Evolutionary conservation across 208 protist species (phyloP), one percentile per base, ranked within the genome.

Genomic region (Trypanosoma mega): DNA sequence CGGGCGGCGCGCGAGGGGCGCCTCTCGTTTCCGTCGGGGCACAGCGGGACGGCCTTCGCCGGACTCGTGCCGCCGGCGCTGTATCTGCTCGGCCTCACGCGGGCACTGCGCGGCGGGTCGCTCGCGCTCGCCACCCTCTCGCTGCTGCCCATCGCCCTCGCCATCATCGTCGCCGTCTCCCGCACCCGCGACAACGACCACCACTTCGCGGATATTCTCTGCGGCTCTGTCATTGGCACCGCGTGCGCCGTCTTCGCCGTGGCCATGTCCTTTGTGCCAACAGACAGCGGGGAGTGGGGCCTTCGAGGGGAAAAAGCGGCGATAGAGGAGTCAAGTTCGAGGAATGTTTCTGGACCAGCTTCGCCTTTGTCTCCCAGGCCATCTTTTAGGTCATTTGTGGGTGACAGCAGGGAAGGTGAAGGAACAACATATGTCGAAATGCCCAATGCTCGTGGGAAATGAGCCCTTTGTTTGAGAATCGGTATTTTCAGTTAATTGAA

Each of bases 21-120:
- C n/a, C 37, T 68, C 7, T 82, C 71, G 24, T 92, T 92, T 63
- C 85, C 85, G n/a, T 75, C 61, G 4, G 86, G 86, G 3, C 86
- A 93, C 69, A 80, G 75, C 16, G 66, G 64, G 16, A 45, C 82
- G 3, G 59, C 78, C 14, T 93, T 93, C 59, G 55, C 77, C 20
- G 59, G 63, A n/a, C 46, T 68, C 30, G 43, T 66, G 33, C 68
- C 68, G 33, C 69, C 80, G 62, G 60, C 63, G 16, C 68, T 78
- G 36, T 73, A 84, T 3, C 51, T 74, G 0, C 51, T 90, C 5
- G 23, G 55, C 2, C 34, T 80, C 2, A 54, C 37, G 23, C 11
- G 48, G 11, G 41, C 64, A 1, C 39, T 65, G 7, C 37, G 45
- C 11, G 34, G 43, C 7, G 59, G 44, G 16, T 18, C 47, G 20